These are phyloP conservation scores for Roridomyces roridus DNA, from an alignment of 768 basidiomycete species.

Conservation along the genomic window DNA sequence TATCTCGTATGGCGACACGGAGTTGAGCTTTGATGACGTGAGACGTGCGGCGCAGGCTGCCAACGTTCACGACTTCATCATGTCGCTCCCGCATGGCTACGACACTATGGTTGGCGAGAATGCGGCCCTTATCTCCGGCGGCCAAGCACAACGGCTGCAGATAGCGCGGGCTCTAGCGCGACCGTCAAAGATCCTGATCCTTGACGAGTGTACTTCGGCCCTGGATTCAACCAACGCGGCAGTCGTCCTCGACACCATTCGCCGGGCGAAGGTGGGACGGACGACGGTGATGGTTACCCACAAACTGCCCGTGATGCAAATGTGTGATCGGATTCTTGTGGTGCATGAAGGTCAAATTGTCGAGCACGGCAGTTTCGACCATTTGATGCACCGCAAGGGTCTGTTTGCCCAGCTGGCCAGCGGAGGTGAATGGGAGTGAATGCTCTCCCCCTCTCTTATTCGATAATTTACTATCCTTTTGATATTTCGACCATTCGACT, in stretches of 20 bases:
- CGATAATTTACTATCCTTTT: constrained; percentile 21
- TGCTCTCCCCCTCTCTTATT: constrained; percentile 14
- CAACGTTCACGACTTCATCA: constrained; percentile 79
- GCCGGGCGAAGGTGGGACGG: constrained; percentile 59
- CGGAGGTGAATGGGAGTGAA: constrained; percentile 63
- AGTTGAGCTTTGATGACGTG: constrained; percentile 57
- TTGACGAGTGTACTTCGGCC: constrained; percentile 84
- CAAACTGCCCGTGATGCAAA: constrained; percentile 76
- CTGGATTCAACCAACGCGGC: constrained; percentile 75
- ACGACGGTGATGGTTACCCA: constrained; percentile 84
- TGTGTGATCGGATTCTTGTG: constrained; percentile 78
- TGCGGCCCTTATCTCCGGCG: constrained; percentile 77
- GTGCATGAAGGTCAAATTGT: constrained; percentile 65
- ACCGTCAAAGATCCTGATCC: constrained; percentile 65
- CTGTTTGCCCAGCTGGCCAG: constrained; percentile 67
- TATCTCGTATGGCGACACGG: constrained; percentile 70
- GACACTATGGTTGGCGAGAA: constrained; percentile 84
- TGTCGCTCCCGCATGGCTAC: constrained; percentile 74
- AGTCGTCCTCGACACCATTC: constrained; percentile 71
- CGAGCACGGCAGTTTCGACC: constrained; percentile 68
- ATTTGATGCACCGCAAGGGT: constrained; percentile 59
- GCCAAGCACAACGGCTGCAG: constrained; percentile 79
- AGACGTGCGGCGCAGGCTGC: constrained; percentile 69
- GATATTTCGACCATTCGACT: constrained; percentile 20
- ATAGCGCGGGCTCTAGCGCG: constrained; percentile 81